Percentiles rank a stretch among this genome's conserved stretches.
These are phyloP conservation scores for Chlamydomonas schloesseri DNA, from an alignment of 139 green algal genomes.

Conservation along the genomic window DNA sequence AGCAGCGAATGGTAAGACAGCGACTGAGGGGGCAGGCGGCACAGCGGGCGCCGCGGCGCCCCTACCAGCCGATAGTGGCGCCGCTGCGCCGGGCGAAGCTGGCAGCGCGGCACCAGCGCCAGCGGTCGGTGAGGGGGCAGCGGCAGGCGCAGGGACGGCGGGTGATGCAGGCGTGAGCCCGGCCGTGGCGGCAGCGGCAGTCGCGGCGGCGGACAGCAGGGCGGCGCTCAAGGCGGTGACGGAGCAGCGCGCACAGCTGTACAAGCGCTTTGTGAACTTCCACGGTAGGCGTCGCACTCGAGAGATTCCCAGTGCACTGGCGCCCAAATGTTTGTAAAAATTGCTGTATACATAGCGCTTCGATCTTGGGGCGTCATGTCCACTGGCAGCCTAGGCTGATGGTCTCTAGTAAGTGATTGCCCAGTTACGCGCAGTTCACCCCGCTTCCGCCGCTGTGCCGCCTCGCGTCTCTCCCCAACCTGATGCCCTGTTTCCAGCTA, in stretches of 20 bases:
- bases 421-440: too few species aligned
- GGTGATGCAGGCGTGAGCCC: not conserved
- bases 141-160: not conserved
- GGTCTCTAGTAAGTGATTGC: too few species aligned
- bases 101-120: not conserved
- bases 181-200: not conserved
- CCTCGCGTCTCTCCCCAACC: too few species aligned
- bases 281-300: slow-evolving; percentile 51
- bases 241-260: slow-evolving; percentile 41
- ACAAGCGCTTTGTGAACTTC: slow-evolving; percentile 77
- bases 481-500: too few species aligned
- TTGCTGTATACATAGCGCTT: too few species aligned
- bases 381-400: too few species aligned
- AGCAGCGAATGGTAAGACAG: too few species aligned
- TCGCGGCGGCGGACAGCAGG: not conserved
- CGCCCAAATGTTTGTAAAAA: too few species aligned
- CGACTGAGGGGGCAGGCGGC: not conserved
- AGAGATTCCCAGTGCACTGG: too few species aligned
- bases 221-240: slow-evolving; percentile 4
- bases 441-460: too few species aligned
- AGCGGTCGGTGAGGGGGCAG: not conserved
- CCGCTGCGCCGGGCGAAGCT: not conserved
- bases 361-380: too few species aligned
- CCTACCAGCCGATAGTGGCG: not conserved
- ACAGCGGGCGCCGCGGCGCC: not conserved